A percentile compares a stretch with the other conserved stretches of the same genome.
phyloP scores from a whole-genome alignment of 176 grass and related monocot genomes.

The Avena sativa region DNA sequence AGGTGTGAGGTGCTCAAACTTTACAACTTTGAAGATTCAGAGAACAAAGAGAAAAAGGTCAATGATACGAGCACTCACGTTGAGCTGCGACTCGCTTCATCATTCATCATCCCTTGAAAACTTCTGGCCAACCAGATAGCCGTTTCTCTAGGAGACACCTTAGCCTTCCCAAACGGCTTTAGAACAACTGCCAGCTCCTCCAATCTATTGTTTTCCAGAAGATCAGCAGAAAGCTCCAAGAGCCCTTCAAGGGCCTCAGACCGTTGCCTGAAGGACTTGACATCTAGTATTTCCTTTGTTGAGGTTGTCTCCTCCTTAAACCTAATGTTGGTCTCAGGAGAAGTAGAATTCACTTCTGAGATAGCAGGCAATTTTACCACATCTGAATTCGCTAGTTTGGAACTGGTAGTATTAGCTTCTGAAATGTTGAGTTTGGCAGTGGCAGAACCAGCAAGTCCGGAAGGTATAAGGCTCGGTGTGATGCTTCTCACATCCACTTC shows the following conservation, averaged over 20 bases:
- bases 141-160: constrained; percentile 95
- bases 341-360: constrained; percentile 45
- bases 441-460: constrained; percentile 46
- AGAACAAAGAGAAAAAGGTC: constrained; percentile 20
- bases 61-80: constrained; percentile 42
- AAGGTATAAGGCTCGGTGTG: constrained; percentile 38
- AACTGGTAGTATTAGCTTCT: constrained; percentile 43
- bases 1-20: constrained; percentile 40
- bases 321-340: constrained; percentile 43
- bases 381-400: constrained; percentile 50
- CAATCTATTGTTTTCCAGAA: constrained; percentile 76
- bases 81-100: constrained; percentile 67
- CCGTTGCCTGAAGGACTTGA: constrained; percentile 96
- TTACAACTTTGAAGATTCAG: constrained; percentile 35
- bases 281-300: constrained; percentile 81
- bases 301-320: constrained; percentile 63
- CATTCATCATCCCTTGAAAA: constrained; percentile 98
- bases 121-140: constrained; percentile 99
- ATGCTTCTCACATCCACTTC: constrained; percentile 65
- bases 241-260: constrained; percentile 95
- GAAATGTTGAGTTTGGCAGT: constrained; percentile 40
- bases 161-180: constrained; percentile 96
- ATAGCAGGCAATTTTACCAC: constrained; percentile 38
- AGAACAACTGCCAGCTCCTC: constrained; percentile 92
- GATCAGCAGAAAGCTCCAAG: constrained; percentile 89